Conservation (phyloP, 352 stramenopile genomes). For the Thalassiosira hispida region DNA sequence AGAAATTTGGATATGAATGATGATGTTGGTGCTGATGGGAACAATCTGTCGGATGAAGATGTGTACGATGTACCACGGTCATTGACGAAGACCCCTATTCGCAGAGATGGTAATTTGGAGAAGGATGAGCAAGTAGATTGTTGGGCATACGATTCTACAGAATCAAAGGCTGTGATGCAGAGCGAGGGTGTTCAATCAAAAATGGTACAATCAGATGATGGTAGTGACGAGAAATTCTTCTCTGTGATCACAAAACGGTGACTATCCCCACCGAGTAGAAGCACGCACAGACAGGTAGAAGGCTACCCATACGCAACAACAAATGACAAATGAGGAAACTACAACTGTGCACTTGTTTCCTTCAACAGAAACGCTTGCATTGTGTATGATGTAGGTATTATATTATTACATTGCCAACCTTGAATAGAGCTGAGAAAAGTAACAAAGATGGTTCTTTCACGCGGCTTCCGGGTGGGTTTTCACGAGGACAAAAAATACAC, state of each 20-base stretch:
- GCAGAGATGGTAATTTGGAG: constrained; percentile 14
- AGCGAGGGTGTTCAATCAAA: constrained; percentile 38
- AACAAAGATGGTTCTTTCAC: too few species aligned
- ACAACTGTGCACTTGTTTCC: constrained; percentile 3
- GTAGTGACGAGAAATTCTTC: constrained; percentile 32
- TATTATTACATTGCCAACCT: too few species aligned
- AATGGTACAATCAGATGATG: constrained; percentile 30
- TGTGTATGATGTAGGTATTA: too few species aligned
- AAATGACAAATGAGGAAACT: constrained; percentile 1
- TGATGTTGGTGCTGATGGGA: not conserved
- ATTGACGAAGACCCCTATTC: constrained; percentile 39
- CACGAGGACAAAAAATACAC: too few species aligned
- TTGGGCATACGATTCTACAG: constrained; percentile 23
- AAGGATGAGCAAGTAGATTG: not conserved
- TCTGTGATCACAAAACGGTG: constrained; percentile 39
- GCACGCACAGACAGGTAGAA: not conserved
- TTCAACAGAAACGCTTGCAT: too few species aligned
- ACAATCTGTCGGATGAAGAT: constrained; percentile 39
- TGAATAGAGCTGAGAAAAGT: too few species aligned
- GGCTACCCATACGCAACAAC: not conserved
- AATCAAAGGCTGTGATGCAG: constrained; percentile 42
- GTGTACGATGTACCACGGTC: constrained; percentile 48
- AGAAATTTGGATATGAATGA: constrained; percentile 17
- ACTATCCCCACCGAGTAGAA: too few species aligned
- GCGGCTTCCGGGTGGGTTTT: too few species aligned